A percentile compares a stretch with the other conserved stretches of the same genome.
These are phyloP conservation scores for Cercophora samala DNA, from an alignment of 495 filamentous ascomycete species.

Conservation along the genomic window DNA sequence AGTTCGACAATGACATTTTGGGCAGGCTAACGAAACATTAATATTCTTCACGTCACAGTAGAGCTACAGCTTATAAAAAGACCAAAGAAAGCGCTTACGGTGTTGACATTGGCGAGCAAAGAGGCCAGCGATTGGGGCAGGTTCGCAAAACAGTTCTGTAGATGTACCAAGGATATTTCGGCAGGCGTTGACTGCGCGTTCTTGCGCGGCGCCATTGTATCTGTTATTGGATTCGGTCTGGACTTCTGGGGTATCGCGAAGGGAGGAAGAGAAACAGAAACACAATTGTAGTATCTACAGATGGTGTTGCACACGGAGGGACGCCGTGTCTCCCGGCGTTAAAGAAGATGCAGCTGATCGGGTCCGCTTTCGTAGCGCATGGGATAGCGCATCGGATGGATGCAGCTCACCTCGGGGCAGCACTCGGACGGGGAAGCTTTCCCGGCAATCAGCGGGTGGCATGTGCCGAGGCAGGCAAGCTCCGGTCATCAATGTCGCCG, in stretches of 20 bases:
- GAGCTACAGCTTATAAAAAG: not conserved
- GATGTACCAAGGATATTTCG: constrained; percentile 73
- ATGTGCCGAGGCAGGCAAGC: constrained; percentile 42
- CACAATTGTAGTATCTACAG: not conserved
- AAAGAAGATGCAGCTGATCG: not conserved
- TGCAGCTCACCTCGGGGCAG: constrained; percentile 12
- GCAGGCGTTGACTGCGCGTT: constrained; percentile 66
- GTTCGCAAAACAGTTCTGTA: constrained; percentile 94
- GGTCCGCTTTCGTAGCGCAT: constrained; percentile 7
- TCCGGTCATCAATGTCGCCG: not conserved
- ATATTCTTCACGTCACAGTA: constrained; percentile 10
- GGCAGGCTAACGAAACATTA: constrained; percentile 53
- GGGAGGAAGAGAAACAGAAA: not conserved
- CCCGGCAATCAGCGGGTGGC: constrained; percentile 23
- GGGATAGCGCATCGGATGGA: constrained; percentile 1
- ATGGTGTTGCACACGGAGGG: not conserved
- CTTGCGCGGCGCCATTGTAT: constrained; percentile 57
- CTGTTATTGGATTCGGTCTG: not conserved
- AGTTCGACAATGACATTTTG: constrained; percentile 97
- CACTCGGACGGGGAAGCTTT: constrained; percentile 11
- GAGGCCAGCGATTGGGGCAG: constrained; percentile 80
- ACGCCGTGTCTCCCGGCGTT: not conserved
- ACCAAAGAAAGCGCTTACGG: constrained; percentile 64
- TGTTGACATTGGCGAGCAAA: constrained; percentile 80
- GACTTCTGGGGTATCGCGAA: not conserved